Percentiles rank a stretch among this genome's conserved stretches.
These are phyloP conservation scores for Aureobasidium sp. DNA, from an alignment of 2,329 filamentous ascomycete species.

Conservation along the genomic window DNA sequence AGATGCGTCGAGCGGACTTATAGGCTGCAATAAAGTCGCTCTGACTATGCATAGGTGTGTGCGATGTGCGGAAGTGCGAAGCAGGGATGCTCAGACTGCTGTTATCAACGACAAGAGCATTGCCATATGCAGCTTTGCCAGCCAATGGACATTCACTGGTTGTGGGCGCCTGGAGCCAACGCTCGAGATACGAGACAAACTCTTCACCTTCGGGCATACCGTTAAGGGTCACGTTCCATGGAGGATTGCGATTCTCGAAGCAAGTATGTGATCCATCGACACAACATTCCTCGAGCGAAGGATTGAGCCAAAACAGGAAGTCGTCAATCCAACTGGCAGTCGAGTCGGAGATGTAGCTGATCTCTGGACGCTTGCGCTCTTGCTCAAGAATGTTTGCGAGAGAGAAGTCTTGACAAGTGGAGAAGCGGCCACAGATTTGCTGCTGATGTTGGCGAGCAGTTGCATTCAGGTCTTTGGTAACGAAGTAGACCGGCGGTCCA, in stretches of 20 bases:
- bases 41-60: slow-evolving; percentile 80
- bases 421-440: slow-evolving; percentile 84
- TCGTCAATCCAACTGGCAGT: slow-evolving; percentile 96
- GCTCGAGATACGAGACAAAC: slow-evolving; percentile 77
- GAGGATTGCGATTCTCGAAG: slow-evolving; percentile 67
- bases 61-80: slow-evolving; percentile 85
- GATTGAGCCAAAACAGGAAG: slow-evolving; percentile 95
- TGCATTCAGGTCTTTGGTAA: slow-evolving; percentile 72
- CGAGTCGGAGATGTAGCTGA: slow-evolving; percentile 82
- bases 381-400: slow-evolving; percentile 87
- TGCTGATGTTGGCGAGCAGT: slow-evolving; percentile 71
- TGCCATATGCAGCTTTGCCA: slow-evolving; percentile 78
- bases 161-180: slow-evolving; percentile 75
- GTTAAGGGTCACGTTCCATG: slow-evolving; percentile 81
- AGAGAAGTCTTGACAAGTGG: slow-evolving; percentile 76
- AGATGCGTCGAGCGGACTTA: slow-evolving; percentile 79
- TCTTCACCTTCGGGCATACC: slow-evolving; percentile 94
- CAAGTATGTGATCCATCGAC: slow-evolving; percentile 60
- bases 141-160: slow-evolving; percentile 80
- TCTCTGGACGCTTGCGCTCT: slow-evolving; percentile 79
- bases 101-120: slow-evolving; percentile 71
- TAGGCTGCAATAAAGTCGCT: slow-evolving; percentile 91
- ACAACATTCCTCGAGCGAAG: slow-evolving; percentile 67
- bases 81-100: slow-evolving; percentile 63
- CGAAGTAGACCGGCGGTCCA: slow-evolving; percentile 93